Percentiles rank a stretch among this genome's conserved stretches.
phyloP scores from a whole-genome alignment of 2,329 filamentous ascomycete genomes.

The Lachnellula occidentalis region DNA sequence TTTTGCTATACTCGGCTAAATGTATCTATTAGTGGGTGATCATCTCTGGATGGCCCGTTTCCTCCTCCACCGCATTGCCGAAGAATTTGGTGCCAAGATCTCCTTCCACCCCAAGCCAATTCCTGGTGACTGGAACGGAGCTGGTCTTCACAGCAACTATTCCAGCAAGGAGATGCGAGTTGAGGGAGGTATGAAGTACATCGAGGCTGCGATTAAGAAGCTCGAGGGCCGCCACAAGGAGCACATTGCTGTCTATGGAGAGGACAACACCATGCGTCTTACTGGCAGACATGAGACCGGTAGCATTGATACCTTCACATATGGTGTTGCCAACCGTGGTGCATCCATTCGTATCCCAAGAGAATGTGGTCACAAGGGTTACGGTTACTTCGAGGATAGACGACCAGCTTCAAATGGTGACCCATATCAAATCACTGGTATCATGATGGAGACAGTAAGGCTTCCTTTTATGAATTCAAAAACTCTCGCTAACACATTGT shows the following conservation, averaged over 20 bases:
- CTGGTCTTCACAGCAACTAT: constrained; percentile 90
- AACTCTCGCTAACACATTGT: constrained; percentile 13
- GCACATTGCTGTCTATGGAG: constrained; percentile 91
- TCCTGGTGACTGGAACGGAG: constrained; percentile 93
- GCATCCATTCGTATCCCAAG: constrained; percentile 87
- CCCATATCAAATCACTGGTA: constrained; percentile 63
- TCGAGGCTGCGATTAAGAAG: constrained; percentile 82
- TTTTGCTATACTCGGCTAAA: constrained; percentile 20
- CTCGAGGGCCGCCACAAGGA: constrained; percentile 71
- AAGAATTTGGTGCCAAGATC: constrained; percentile 95
- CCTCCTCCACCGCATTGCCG: constrained; percentile 83
- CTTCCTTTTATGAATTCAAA: background rate
- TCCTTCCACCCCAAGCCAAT: constrained; percentile 96
- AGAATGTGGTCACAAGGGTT: constrained; percentile 77
- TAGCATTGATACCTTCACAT: constrained; percentile 87
- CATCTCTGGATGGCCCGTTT: constrained; percentile 93
- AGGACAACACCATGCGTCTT: constrained; percentile 91
- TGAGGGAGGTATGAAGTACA: constrained; percentile 92
- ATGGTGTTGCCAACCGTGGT: constrained; percentile 92
- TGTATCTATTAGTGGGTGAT: constrained; percentile 66
- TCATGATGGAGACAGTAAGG: constrained; percentile 34
- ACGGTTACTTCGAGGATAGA: constrained; percentile 89
- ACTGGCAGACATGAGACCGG: constrained; percentile 94
- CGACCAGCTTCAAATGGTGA: constrained; percentile 81
- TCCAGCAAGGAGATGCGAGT: constrained; percentile 82